Evolutionary conservation across 306 rosid genomes (phyloP).

Genomic region (Hippophae rhamnoides): DNA sequence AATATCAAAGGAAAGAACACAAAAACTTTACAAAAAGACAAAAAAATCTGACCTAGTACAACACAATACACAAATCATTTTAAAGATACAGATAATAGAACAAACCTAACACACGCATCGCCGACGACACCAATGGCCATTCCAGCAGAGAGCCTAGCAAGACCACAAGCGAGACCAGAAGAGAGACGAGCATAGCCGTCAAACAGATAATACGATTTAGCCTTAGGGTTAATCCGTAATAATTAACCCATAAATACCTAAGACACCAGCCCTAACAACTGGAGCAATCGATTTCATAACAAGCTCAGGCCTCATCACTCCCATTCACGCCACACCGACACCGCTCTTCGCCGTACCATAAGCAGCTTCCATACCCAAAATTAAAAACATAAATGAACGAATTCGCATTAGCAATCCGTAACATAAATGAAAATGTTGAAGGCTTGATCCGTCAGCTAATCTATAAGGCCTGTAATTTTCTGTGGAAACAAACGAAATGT

Average conservation of each 20-base stretch:
- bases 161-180: conserved; percentile 62
- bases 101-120: conserved; percentile 65
- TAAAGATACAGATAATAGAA: background rate
- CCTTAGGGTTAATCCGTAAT: conserved; percentile 72
- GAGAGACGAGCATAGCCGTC: conserved; percentile 75
- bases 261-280: conserved; percentile 75
- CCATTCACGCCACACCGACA: conserved; percentile 75
- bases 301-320: conserved; percentile 66
- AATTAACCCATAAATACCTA: conserved; percentile 68
- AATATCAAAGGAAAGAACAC: background rate
- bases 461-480: background rate
- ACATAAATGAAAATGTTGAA: background rate
- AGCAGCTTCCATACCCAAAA: conserved; percentile 57
- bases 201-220: conserved; percentile 59
- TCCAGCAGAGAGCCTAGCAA: conserved; percentile 68
- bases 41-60: background rate
- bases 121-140: conserved; percentile 72
- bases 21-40: background rate
- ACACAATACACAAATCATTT: background rate
- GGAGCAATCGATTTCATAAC: conserved; percentile 72
- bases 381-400: background rate
- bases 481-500: conserved; percentile 7
- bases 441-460: background rate
- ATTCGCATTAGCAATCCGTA: too few species aligned
- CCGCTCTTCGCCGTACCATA: conserved; percentile 71